phyloP scores from a whole-genome alignment of 2,329 filamentous ascomycete genomes.

The Ceratocystiopsis sp. region DNA sequence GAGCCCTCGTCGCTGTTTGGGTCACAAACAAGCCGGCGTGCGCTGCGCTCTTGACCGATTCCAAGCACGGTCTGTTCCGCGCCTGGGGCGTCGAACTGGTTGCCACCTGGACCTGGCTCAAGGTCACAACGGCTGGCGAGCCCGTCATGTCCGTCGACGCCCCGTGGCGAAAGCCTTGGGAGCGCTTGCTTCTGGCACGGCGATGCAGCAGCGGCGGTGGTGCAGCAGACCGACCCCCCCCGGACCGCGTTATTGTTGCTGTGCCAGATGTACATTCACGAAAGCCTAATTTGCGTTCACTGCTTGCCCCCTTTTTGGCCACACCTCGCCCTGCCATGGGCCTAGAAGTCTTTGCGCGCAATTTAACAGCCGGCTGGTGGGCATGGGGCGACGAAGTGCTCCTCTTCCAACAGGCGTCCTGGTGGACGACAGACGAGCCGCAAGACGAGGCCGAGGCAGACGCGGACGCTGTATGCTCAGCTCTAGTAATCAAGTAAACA shows the following conservation, averaged over 20 bases:
- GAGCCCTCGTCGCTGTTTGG: conserved; percentile 49
- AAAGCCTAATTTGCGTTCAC: conserved; percentile 51
- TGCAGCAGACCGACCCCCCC: conserved; percentile 14
- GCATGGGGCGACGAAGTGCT: conserved; percentile 61
- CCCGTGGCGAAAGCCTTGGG: conserved; percentile 58
- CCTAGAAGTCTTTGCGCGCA: conserved; percentile 63
- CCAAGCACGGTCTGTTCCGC: conserved; percentile 38
- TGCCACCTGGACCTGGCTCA: conserved; percentile 67
- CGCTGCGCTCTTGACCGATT: conserved; percentile 34
- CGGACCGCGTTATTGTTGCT: conserved; percentile 42
- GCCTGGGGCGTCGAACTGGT: conserved; percentile 47
- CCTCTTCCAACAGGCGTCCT: conserved; percentile 40
- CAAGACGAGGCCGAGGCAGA: too few species aligned
- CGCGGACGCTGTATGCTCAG: not conserved
- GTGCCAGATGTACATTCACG: conserved; percentile 64
- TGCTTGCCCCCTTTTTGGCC: conserved; percentile 28
- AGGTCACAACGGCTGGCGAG: conserved; percentile 48
- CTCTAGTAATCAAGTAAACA: too few species aligned
- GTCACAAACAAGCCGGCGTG: conserved; percentile 55
- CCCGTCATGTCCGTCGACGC: conserved; percentile 45
- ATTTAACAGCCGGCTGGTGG: conserved; percentile 61
- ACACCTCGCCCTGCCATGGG: conserved; percentile 26
- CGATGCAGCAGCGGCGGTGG: conserved; percentile 19
- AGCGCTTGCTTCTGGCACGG: conserved; percentile 48
- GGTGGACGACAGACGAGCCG: conserved; percentile 4